These are phyloP conservation scores for Pythium aristosporum DNA, from an alignment of 352 stramenopile genomes.

Conservation along the genomic window DNA sequence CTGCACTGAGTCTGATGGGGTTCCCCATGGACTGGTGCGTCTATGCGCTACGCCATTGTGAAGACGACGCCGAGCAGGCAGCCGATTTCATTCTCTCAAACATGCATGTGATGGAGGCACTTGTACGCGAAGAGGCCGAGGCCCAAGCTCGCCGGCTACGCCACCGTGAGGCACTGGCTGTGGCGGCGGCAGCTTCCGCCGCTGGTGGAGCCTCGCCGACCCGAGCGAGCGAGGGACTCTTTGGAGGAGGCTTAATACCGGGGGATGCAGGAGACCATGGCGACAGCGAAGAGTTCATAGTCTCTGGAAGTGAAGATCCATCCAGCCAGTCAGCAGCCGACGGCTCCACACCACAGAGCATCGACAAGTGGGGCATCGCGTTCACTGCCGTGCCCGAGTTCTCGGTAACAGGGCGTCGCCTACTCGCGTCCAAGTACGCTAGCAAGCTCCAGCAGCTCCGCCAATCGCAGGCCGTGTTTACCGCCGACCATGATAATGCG, in stretches of 20 bases:
- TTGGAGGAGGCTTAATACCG: neutral
- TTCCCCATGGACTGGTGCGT: slow-evolving; percentile 89
- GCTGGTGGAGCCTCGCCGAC: neutral
- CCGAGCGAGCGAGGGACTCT: neutral
- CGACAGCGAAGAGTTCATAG: slow-evolving; percentile 8
- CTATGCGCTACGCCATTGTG: slow-evolving; percentile 77
- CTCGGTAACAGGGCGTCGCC: slow-evolving; percentile 65
- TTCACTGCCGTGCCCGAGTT: slow-evolving; percentile 87
- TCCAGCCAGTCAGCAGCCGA: slow-evolving; percentile 5
- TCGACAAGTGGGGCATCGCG: slow-evolving; percentile 84
- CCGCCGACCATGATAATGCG: slow-evolving; percentile 58
- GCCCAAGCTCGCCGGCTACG: slow-evolving; percentile 41
- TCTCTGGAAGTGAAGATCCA: slow-evolving; percentile 4
- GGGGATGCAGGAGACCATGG: slow-evolving; percentile 1
- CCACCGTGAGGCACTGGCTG: slow-evolving; percentile 37
- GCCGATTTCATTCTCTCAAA: slow-evolving; percentile 85
- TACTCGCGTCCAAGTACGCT: slow-evolving; percentile 75
- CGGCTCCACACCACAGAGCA: slow-evolving; percentile 19
- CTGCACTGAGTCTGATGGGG: slow-evolving; percentile 80
- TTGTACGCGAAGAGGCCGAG: slow-evolving; percentile 77
- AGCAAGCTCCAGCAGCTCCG: slow-evolving; percentile 62
- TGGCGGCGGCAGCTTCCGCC: neutral
- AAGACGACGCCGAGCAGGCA: slow-evolving; percentile 80
- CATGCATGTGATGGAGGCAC: slow-evolving; percentile 77
- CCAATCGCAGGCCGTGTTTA: slow-evolving; percentile 67